phyloP scores from a whole-genome alignment of 1,139 yeast species.

The Kodamaea sp. region DNA sequence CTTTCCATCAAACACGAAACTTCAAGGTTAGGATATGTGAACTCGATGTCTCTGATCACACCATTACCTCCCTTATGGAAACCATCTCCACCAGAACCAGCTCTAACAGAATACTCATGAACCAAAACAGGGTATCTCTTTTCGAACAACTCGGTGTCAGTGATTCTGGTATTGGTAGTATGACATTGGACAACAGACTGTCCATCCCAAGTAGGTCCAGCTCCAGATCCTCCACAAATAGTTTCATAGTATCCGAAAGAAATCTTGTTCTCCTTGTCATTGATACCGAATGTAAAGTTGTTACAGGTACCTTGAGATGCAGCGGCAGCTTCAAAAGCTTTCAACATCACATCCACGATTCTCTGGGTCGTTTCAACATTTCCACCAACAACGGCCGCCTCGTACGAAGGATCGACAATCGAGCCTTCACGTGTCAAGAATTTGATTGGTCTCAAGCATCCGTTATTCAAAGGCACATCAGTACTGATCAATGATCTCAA shows the following conservation, averaged over 20 bases:
- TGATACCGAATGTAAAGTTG: conserved; percentile 50
- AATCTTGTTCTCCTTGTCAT: conserved; percentile 34
- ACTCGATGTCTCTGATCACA: conserved; percentile 47
- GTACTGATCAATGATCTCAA: conserved; percentile 72
- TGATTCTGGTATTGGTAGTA: conserved; percentile 50
- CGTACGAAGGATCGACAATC: conserved; percentile 66
- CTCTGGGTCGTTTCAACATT: conserved; percentile 88
- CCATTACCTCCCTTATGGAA: conserved; percentile 48
- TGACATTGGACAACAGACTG: conserved; percentile 51
- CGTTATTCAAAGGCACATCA: conserved; percentile 83
- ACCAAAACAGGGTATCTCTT: conserved; percentile 49
- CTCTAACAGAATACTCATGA: conserved; percentile 40
- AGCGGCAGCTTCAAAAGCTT: conserved; percentile 75
- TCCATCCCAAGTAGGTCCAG: conserved; percentile 52
- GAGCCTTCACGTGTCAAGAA: conserved; percentile 69
- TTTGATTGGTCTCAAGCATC: conserved; percentile 72
- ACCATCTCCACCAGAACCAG: conserved; percentile 46
- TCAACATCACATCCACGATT: conserved; percentile 74
- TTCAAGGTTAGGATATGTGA: conserved; percentile 38
- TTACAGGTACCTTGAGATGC: conserved; percentile 54
- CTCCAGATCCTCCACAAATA: conserved; percentile 52
- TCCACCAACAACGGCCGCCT: conserved; percentile 88
- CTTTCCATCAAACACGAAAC: conserved; percentile 50
- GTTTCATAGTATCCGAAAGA: conserved; percentile 52
- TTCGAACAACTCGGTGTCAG: conserved; percentile 49